Percentiles rank a stretch among this genome's conserved stretches.
phyloP scores from a whole-genome alignment of 495 filamentous ascomycete species.

The Neurospora sp. region DNA sequence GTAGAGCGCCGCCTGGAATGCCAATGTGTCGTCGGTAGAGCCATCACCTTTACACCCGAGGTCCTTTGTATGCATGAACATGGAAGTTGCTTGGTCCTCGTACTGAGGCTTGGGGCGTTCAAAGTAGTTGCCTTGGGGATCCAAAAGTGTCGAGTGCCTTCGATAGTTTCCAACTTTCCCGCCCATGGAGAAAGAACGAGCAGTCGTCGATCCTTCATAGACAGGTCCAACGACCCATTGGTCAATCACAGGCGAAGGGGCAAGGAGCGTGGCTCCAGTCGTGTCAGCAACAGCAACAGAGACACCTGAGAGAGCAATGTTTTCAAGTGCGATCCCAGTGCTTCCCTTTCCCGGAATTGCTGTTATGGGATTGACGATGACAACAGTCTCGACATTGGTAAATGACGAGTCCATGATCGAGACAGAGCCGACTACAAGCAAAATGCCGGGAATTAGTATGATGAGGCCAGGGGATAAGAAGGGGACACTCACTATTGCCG shows the following conservation, averaged over 20 bases:
- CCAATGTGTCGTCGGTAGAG: background rate
- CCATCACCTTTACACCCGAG: background rate
- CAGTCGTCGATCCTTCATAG: conserved; percentile 31
- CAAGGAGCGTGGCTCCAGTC: conserved; percentile 33
- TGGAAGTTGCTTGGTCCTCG: conserved; percentile 25
- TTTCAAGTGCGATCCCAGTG: conserved; percentile 64
- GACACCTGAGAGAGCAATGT: conserved; percentile 49
- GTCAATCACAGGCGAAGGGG: background rate
- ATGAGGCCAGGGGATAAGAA: no score
- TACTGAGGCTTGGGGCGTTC: conserved; percentile 57
- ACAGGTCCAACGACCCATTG: background rate
- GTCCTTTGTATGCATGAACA: conserved; percentile 6
- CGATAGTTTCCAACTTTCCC: conserved; percentile 43
- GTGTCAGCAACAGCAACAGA: conserved; percentile 41
- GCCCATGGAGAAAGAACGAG: conserved; percentile 52
- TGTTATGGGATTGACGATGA: conserved; percentile 49
- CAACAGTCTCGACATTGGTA: conserved; percentile 46
- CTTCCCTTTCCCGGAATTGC: conserved; percentile 43
- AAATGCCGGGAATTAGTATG: no score
- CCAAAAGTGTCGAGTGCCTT: conserved; percentile 40
- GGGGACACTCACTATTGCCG: conserved; percentile 27
- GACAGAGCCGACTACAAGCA: conserved; percentile 49
- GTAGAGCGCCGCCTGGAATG: background rate
- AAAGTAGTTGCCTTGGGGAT: conserved; percentile 41
- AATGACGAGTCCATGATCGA: conserved; percentile 67